Percentiles rank a stretch among this genome's conserved stretches.
phyloP scores from a whole-genome alignment of 345 rosid species.

The Psidium guajava region DNA sequence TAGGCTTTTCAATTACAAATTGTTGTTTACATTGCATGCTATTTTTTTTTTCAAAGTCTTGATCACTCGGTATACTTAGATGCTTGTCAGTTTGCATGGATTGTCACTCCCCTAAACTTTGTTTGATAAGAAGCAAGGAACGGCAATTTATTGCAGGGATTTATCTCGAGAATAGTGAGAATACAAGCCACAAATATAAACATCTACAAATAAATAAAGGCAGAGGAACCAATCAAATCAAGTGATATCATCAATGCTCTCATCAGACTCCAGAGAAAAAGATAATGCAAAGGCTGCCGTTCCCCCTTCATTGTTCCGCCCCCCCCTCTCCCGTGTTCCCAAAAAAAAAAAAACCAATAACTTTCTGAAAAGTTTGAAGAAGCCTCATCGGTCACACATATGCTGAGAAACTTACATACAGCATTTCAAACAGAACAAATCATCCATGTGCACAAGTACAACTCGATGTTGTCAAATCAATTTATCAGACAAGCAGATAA shows the following conservation, averaged over 20 bases:
- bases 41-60: background rate
- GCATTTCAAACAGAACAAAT: background rate
- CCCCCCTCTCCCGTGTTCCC: too few relatives aligned
- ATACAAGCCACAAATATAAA: background rate
- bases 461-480: background rate
- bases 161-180: background rate
- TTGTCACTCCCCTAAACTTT: background rate
- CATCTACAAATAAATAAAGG: background rate
- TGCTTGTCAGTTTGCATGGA: background rate
- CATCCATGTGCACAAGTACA: background rate
- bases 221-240: background rate
- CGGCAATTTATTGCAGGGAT: background rate
- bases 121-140: background rate
- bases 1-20: background rate
- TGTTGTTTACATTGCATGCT: background rate
- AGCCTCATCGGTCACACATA: background rate
- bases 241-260: background rate
- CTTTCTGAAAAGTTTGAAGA: too few relatives aligned
- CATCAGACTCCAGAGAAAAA: background rate
- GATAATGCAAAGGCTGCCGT: background rate
- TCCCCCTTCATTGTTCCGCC: too few relatives aligned
- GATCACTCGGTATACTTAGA: background rate
- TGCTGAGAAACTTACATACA: background rate
- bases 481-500: background rate
- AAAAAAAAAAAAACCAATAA: too few relatives aligned